Conservation (phyloP, 225 moss, liverwort and hornwort genomes). For the Marchantia polymorpha region DNA sequence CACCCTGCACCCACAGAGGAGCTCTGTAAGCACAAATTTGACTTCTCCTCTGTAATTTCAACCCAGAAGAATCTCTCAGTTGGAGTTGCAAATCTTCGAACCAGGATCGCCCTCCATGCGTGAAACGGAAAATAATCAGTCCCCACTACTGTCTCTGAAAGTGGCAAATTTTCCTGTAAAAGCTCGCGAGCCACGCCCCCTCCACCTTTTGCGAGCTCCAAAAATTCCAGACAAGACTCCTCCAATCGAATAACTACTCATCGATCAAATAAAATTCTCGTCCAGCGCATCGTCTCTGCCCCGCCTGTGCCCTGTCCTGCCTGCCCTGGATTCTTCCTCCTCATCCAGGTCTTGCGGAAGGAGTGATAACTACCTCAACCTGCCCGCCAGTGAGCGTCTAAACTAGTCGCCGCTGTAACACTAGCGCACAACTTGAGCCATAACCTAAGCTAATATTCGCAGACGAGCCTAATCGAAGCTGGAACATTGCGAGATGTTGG, state of each 20-base stretch:
- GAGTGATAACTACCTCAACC: background rate
- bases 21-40: background rate
- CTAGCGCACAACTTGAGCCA: background rate
- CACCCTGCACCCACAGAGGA: background rate
- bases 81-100: background rate
- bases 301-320: background rate
- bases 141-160: background rate
- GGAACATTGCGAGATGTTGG: too few relatives aligned
- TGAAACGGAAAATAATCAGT: background rate
- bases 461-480: background rate
- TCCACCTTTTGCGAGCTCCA: background rate
- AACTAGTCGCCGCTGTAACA: background rate
- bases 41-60: background rate
- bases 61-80: background rate
- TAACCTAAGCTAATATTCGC: background rate
- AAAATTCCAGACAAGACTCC: background rate
- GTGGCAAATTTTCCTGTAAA: background rate
- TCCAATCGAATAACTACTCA: background rate
- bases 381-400: background rate
- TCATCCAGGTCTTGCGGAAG: background rate
- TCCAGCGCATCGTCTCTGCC: background rate
- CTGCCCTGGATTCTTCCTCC: background rate
- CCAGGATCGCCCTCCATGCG: conserved; percentile 6
- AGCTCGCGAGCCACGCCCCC: background rate
- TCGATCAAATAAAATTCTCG: background rate